Conservation (phyloP, 164 flowering plant species). For the Tetracentron sinense region DNA sequence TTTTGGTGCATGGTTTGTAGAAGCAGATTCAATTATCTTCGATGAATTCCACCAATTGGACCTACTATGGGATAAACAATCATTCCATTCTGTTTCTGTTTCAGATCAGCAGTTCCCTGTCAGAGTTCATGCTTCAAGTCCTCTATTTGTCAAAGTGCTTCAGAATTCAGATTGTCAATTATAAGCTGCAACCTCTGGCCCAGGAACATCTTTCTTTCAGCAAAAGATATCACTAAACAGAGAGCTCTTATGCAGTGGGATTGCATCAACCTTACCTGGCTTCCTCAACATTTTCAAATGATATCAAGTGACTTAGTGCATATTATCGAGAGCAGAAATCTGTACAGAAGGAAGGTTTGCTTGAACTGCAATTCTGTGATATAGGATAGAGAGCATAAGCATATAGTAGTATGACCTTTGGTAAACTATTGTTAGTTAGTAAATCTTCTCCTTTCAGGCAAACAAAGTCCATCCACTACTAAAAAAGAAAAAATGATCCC, state of each 20-base stretch:
- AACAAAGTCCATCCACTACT: slow-evolving; percentile 4
- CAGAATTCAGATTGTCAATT: slow-evolving; percentile 56
- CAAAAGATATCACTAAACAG: slow-evolving; percentile 3
- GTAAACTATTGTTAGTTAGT: background rate
- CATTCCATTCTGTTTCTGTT: slow-evolving; percentile 65
- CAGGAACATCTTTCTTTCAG: slow-evolving; percentile 3
- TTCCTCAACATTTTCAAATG: slow-evolving; percentile 83
- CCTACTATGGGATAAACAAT: slow-evolving; percentile 29
- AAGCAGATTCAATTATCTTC: slow-evolving; percentile 20
- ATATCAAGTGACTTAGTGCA: slow-evolving; percentile 96
- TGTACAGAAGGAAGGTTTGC: slow-evolving; percentile 58
- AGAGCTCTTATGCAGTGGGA: background rate
- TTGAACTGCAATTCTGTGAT: slow-evolving; percentile 72
- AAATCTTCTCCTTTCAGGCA: background rate
- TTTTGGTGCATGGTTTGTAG: slow-evolving; percentile 11
- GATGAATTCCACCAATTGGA: slow-evolving; percentile 33
- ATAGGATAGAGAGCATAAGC: slow-evolving; percentile 8
- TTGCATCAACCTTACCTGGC: slow-evolving; percentile 53
- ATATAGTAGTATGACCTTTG: background rate
- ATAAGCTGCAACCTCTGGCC: slow-evolving; percentile 58
- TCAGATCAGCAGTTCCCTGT: slow-evolving; percentile 64
- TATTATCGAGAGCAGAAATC: slow-evolving; percentile 86
- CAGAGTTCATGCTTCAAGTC: slow-evolving; percentile 22
- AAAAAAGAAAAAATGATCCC: slow-evolving; percentile 1
- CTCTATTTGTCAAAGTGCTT: slow-evolving; percentile 32